Evolutionary conservation across 1,284 basidiomycete species (phyloP), one percentile per base, ranked within the genome.

Genomic region (Ganoderma leucocontextum): DNA sequence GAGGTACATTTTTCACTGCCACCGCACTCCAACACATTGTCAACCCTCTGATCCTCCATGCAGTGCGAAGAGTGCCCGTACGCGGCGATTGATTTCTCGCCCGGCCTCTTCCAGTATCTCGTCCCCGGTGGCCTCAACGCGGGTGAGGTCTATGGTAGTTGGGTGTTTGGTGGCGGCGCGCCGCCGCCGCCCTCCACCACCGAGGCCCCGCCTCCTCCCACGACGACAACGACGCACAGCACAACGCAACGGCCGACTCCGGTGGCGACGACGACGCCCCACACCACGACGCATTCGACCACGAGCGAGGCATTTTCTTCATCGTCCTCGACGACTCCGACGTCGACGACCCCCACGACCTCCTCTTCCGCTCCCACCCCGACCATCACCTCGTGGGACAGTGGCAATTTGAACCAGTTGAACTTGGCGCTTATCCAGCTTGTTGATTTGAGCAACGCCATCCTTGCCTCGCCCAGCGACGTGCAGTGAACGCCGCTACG

Each of bases 31-130:
- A 19, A 39, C 2, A 15, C 58, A 17, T 39, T 13, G n/a, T n/a
- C 39, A 39, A 39, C n/a, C n/a, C 58, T 39, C 22, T 22, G 12
- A 25, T 29, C 2, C 38, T n/a, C 38, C 39, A 29, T 25, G 33
- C 63, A 92, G 87, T 95, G 93, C 79, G 85, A 85, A 64, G 89
- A 86, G 25, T 96, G 94, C 77, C 88, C 89, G 1, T 86, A 78
- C 55, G 90, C 86, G 29, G 93, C 87, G 42, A 87, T 98, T 68
- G 96, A 98, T 82, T 84, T 97, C 72, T 93, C 93, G 22, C 79
- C 80, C 13, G 85, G 89, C 62, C 87, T 98, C 60, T 97, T 98
- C 83, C 65, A 76, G 6, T 86, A 79, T 80, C 91, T 93, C 66
- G 74, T 68, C 12, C 59, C 76, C 13, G 85, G 84, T 0, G 29